These are phyloP conservation scores for Stylonectria norvegica DNA, from an alignment of 2,329 filamentous ascomycete species.

Conservation along the genomic window DNA sequence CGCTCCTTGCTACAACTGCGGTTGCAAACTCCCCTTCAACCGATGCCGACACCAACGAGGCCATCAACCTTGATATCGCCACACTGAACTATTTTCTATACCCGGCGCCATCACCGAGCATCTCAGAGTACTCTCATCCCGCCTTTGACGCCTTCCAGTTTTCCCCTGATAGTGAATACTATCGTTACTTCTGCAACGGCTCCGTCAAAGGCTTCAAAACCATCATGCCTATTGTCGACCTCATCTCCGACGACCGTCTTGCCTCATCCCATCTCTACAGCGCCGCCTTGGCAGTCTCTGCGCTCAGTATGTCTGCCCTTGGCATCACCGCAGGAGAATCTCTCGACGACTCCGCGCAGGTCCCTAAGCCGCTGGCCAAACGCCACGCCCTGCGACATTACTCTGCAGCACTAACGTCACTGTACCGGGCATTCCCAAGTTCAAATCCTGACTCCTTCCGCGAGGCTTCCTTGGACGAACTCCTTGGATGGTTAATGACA, in stretches of 20 bases:
- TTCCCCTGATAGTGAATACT: background rate
- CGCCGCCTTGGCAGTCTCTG: slow-evolving; percentile 2
- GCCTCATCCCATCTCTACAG: slow-evolving; percentile 2
- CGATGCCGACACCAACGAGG: background rate
- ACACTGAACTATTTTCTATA: background rate
- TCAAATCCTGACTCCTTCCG: background rate
- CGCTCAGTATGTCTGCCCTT: background rate
- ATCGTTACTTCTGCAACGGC: background rate
- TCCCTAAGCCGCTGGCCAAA: background rate
- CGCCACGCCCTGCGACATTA: slow-evolving; percentile 4
- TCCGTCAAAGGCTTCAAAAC: background rate
- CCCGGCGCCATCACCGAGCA: background rate
- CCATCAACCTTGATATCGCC: background rate
- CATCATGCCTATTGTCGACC: slow-evolving; percentile 1
- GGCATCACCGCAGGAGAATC: background rate
- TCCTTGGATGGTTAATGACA: background rate
- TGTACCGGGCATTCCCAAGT: background rate
- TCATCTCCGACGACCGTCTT: background rate
- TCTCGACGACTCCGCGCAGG: too few species aligned
- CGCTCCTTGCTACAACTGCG: background rate
- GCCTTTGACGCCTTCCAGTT: background rate
- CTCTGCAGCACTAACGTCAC: background rate
- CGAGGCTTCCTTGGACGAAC: background rate
- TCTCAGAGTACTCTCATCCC: background rate
- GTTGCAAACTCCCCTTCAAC: background rate